Evolutionary conservation across 1,284 basidiomycete species (phyloP).

Genomic region (Moesziomyces sp.): DNA sequence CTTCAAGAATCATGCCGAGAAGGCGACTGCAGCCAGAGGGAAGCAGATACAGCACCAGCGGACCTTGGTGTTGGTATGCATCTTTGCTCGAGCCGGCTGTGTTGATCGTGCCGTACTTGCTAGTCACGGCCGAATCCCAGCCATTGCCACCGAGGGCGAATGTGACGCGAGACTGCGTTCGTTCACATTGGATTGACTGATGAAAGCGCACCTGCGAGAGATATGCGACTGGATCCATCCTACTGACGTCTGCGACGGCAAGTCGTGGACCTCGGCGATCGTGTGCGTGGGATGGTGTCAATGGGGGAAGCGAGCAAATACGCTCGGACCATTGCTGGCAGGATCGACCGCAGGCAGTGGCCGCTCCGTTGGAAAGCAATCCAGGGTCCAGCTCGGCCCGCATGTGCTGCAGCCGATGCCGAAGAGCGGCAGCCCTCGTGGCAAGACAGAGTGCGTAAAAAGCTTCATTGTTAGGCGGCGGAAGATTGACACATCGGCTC

Average conservation of each 20-base stretch:
- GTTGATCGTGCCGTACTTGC: conserved; percentile 8
- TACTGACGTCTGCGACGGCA: neutral
- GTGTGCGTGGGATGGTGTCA: neutral
- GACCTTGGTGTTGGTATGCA: conserved; percentile 10
- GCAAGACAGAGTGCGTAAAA: too few species aligned
- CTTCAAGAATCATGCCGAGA: conserved; percentile 20
- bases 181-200: conserved; percentile 8
- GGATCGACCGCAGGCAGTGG: neutral
- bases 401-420: too few species aligned
- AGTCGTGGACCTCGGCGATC: neutral
- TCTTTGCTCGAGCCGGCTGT: neutral
- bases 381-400: neutral
- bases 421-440: too few species aligned
- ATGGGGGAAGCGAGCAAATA: neutral
- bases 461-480: too few species aligned
- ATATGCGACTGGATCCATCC: conserved; percentile 17
- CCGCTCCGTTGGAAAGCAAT: neutral
- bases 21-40: conserved; percentile 21
- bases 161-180: conserved; percentile 17
- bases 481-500: too few species aligned
- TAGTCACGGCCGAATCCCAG: conserved; percentile 15
- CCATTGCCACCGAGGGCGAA: conserved; percentile 22
- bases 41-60: conserved; percentile 17
- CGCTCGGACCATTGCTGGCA: neutral
- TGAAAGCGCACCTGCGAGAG: conserved; percentile 26